These are phyloP conservation scores for Drechmeria coniospora DNA, from an alignment of 2,329 filamentous ascomycete species.

Conservation along the genomic window DNA sequence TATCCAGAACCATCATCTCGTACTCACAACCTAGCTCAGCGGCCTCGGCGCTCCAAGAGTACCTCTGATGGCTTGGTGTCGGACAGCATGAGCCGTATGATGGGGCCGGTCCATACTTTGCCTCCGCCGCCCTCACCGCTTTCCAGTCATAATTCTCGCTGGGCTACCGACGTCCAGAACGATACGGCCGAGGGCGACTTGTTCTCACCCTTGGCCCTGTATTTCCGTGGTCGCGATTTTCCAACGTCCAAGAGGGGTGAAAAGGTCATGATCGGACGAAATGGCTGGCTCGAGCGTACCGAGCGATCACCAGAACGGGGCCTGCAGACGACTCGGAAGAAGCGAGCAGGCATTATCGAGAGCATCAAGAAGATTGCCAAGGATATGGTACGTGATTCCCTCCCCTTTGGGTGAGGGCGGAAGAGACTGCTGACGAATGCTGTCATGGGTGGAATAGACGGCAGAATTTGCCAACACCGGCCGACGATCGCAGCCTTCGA, in stretches of 20 bases:
- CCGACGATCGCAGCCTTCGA: constrained; percentile 15
- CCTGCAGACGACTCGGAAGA: constrained; percentile 16
- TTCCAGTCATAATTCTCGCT: not conserved
- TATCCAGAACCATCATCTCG: constrained; percentile 6
- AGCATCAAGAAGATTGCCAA: constrained; percentile 37
- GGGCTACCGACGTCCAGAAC: not conserved
- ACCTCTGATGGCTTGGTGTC: constrained; percentile 9
- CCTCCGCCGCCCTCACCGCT: not conserved
- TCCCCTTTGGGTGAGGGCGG: not conserved
- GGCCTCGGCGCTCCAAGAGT: constrained; percentile 14
- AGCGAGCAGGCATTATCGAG: constrained; percentile 27
- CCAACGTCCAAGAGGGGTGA: constrained; percentile 23
- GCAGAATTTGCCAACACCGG: constrained; percentile 21
- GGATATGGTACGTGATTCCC: constrained; percentile 29
- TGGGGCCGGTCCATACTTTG: not conserved
- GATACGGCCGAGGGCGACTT: constrained; percentile 7
- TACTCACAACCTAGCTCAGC: constrained; percentile 7
- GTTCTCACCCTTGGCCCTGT: constrained; percentile 28
- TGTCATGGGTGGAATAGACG: constrained; percentile 2
- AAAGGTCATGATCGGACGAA: constrained; percentile 38
- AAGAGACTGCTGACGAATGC: not conserved
- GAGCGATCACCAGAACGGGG: constrained; percentile 9
- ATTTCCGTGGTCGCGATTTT: constrained; percentile 23
- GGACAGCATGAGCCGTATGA: not conserved
- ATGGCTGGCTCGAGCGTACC: constrained; percentile 40